Conservation (phyloP, 2,329 filamentous ascomycete genomes). For the Hymenoscyphus fraxineus region DNA sequence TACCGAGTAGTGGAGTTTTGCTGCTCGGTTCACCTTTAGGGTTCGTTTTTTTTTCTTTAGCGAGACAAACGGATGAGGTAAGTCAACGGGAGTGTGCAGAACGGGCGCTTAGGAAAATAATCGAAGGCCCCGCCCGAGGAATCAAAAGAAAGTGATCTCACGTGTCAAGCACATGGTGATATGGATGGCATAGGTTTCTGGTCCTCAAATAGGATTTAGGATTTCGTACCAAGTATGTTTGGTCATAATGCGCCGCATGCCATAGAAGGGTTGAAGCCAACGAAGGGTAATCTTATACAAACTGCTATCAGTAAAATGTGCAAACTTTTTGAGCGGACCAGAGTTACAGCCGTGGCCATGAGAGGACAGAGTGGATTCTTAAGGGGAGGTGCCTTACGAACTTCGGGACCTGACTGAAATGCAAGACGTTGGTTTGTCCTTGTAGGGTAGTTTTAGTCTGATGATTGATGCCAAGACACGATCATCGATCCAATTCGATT, state of each 20-base stretch:
- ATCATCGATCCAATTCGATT: slow-evolving; percentile 1
- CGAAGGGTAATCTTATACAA: not conserved
- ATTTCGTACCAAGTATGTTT: not conserved
- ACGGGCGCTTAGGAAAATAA: no score
- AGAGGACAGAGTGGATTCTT: not conserved
- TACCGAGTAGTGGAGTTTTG: not conserved
- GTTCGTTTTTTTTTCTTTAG: not conserved
- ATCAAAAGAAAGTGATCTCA: not conserved
- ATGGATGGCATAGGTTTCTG: not conserved
- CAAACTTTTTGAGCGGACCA: not conserved
- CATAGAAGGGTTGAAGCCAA: not conserved
- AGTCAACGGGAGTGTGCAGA: no score
- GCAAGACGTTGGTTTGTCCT: not conserved
- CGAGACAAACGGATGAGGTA: not conserved
- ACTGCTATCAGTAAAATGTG: not conserved
- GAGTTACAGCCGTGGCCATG: not conserved
- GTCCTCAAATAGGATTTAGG: not conserved
- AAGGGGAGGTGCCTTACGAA: not conserved
- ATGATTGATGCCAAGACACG: not conserved
- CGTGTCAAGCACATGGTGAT: not conserved
- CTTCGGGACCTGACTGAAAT: no score
- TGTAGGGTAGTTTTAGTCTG: not conserved
- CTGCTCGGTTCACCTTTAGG: not conserved
- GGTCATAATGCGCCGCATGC: not conserved
- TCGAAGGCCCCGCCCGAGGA: not conserved